Conservation (phyloP, 768 basidiomycete genomes). For the Phlegmacium glaucopus region DNA sequence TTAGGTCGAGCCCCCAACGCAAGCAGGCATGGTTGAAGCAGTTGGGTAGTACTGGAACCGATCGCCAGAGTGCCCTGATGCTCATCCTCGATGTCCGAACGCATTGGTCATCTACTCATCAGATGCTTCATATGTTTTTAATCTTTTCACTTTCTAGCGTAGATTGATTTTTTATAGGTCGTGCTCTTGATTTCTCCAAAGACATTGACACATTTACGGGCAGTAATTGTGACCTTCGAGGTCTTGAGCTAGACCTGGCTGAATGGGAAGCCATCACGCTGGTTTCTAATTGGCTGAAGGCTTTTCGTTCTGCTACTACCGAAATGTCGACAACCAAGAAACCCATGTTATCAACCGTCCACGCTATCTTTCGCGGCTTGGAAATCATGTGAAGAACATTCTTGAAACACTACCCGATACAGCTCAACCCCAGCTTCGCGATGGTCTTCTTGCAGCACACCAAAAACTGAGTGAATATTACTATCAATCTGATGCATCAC, state of each 20-base stretch:
- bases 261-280: not conserved
- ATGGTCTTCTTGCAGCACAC: slow-evolving; percentile 17
- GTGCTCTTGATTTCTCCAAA: not conserved
- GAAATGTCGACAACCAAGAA: slow-evolving; percentile 27
- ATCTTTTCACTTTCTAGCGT: not conserved
- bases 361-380: slow-evolving; percentile 26
- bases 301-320: slow-evolving; percentile 19
- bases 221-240: not conserved
- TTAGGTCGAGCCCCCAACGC: slow-evolving; percentile 15
- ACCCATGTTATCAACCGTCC: slow-evolving; percentile 25
- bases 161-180: not conserved
- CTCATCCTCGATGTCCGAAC: slow-evolving; percentile 28
- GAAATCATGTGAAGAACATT: slow-evolving; percentile 20
- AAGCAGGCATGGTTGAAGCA: not conserved
- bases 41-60: no score
- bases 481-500: slow-evolving; percentile 23
- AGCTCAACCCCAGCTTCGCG: not conserved
- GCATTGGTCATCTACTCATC: slow-evolving; percentile 26
- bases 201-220: not conserved
- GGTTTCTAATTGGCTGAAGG: not conserved
- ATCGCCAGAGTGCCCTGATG: slow-evolving; percentile 12
- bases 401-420: slow-evolving; percentile 13
- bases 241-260: not conserved
- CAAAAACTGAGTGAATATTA: slow-evolving; percentile 29
- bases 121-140: slow-evolving; percentile 23